These are phyloP conservation scores for Botrytis medusae DNA, from an alignment of 2,329 filamentous ascomycete species.

Conservation along the genomic window DNA sequence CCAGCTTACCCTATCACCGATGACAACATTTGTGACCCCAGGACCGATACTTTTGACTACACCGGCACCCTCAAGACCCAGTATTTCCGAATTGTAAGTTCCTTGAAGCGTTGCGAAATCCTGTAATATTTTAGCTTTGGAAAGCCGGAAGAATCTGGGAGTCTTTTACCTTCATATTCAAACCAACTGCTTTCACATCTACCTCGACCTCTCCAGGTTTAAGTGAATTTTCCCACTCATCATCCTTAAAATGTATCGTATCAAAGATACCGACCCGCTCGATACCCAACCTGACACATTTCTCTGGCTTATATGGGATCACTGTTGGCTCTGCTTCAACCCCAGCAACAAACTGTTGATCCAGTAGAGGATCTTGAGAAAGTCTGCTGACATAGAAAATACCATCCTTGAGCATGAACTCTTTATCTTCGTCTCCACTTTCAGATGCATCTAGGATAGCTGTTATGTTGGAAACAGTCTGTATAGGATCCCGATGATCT, in stretches of 20 bases:
- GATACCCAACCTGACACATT: conserved; percentile 10
- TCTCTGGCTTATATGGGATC: not conserved
- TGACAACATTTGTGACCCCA: conserved; percentile 52
- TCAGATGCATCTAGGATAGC: not conserved
- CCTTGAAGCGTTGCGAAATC: conserved; percentile 7
- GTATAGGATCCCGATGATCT: conserved; percentile 5
- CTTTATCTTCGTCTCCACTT: not conserved
- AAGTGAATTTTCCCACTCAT: not conserved
- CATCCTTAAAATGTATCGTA: conserved; percentile 10
- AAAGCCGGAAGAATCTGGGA: not conserved
- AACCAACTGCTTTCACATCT: conserved; percentile 12
- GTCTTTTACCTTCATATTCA: conserved; percentile 16
- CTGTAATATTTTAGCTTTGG: not conserved
- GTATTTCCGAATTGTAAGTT: not conserved
- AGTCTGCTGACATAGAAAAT: conserved; percentile 24
- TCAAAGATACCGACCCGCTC: conserved; percentile 22
- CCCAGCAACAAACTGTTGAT: conserved; percentile 22
- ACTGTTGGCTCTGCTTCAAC: conserved; percentile 9
- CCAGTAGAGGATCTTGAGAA: conserved; percentile 19
- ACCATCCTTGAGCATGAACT: conserved; percentile 6
- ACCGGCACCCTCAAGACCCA: conserved; percentile 48
- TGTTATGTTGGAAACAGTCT: not conserved
- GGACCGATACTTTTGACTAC: conserved; percentile 56
- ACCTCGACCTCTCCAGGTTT: conserved; percentile 4
- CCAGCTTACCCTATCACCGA: conserved; percentile 49